These are phyloP conservation scores for Colletotrichum melonis DNA, from an alignment of 2,329 filamentous ascomycete species.

Conservation along the genomic window DNA sequence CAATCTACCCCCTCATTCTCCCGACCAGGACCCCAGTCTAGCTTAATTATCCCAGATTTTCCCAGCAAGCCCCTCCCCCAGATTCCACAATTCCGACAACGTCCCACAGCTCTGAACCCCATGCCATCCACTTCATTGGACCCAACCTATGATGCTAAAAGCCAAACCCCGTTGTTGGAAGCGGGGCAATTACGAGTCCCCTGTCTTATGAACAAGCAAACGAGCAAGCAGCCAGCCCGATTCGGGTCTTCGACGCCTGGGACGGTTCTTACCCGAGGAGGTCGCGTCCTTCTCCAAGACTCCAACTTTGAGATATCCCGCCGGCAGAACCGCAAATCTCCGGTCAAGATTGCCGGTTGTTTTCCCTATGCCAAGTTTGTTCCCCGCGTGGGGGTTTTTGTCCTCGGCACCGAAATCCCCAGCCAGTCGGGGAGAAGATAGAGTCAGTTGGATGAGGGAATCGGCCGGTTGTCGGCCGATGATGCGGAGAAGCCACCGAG, in stretches of 20 bases:
- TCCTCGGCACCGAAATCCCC: conserved; percentile 16
- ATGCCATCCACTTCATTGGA: conserved; percentile 15
- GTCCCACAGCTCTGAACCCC: conserved; percentile 6
- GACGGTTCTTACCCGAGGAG: not conserved
- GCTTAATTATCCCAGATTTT: not conserved
- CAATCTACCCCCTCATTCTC: not conserved
- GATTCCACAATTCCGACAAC: not conserved
- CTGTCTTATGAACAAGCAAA: not conserved
- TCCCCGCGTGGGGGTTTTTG: not conserved
- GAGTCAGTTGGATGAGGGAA: not conserved
- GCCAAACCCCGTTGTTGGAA: not conserved
- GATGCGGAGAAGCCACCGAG: not conserved
- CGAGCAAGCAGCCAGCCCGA: not conserved
- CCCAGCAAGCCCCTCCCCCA: not conserved
- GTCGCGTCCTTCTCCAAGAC: not conserved
- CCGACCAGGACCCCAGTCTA: not conserved
- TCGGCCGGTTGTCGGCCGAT: not conserved
- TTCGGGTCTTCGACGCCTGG: not conserved
- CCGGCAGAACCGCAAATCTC: not conserved
- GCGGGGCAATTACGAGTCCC: conserved; percentile 8
- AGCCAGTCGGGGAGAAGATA: not conserved
- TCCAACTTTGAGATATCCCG: not conserved
- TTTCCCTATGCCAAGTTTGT: not conserved
- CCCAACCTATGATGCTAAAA: not conserved
- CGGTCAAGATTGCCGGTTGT: not conserved